Base-by-base conservation (phyloP, 352 stramenopile species). In the Pythium coloratum region DNA sequence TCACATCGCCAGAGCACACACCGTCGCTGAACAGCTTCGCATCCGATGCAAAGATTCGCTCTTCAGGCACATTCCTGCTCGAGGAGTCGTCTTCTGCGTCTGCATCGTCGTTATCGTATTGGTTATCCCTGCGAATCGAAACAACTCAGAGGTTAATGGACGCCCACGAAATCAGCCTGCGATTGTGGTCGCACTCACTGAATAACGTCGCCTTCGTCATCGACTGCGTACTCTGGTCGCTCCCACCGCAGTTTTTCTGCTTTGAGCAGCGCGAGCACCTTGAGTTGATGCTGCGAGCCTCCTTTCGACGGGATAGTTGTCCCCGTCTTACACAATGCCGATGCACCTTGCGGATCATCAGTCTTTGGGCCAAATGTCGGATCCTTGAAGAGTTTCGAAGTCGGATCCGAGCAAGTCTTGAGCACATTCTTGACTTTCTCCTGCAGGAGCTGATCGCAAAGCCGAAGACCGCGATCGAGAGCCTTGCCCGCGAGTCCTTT, bases 221-320 rank as follows among this genome's bases (percentile, higher is more conserved):
- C 71, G 1, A 76, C 74, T 24, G 71, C 80, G 57, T 93, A 95
- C 62, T 78, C 62, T 2, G 87, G 87, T 24, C 85, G 78, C 55
- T 95, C 84, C 87, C 87, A 95, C 34, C 84, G 83, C 9, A 95
- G 67, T 64, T 93, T 93, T 1, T 92, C 87, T 6, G 71, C 75
- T 51, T 92, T 88, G 13, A 95, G 53, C 13, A 95, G 59, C 13
- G 75, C 81, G 2, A 92, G 74, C 14, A 94, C 62, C 54, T 91
- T 92, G 7, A 81, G 73, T 62, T 94, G 87, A 50, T 94, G 84
- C 42, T 89, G 87, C 0, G 83, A 91, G 0, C 75, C 84, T 1
- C 82, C 84, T 72, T 94, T 94, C 0, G 84, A 90, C 6, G 82
- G 76, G 28, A 88, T 66, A 6, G 64, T 56, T 14, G 46, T 64